Base-by-base conservation (phyloP, 108 stramenopile genomes). In the Nitzschia putrida region DNA sequence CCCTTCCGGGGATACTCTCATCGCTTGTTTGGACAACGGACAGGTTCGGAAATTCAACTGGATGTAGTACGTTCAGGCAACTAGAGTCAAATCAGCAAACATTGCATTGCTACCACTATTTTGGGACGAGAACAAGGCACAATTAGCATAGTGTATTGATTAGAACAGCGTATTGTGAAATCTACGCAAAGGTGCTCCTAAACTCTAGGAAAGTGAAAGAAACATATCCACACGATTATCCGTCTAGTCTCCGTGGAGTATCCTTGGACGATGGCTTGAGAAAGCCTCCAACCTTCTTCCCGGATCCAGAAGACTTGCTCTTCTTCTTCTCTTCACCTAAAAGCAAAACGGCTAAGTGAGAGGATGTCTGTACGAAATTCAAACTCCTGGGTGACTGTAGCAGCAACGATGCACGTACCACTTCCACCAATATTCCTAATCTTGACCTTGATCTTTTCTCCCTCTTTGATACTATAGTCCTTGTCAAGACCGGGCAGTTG, bases 391-490 rank as follows among this genome's bases (percentile, higher is more conserved):
- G 37, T 26, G 34, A 29, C 3, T 51, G 22, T 53, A n/a, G n/a
- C n/a, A n/a, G n/a, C n/a, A n/a, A n/a, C n/a, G n/a, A 53, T 2
- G 53, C 54, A 53, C 61, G 20, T 38, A 53, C 66, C 72, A 38
- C 57, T 77, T n/a, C 61, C 78, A 38, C 53, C 41, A n/a, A 57
- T 58, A 20, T 57, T 80, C 64, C 64, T 69, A 60, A 77, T 64
- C 43, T 77, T 77, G 4, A 77, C 76, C 10, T 29, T 47, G 49
- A 77, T 77, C 64, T 77, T 77, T 53, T 77, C 69, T 25, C 97
- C 97, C 53, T 96, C 93, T 78, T 95, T 94, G 68, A 97, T 80
- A 38, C 83, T 89, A 74, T 95, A 93, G 83, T 96, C 93, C 64
- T 86, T 85, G 20, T 85, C 88, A 38, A 70, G 72, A 6, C 42